Conservation (phyloP, 331 rosid species). For the Pyracantha coccinea region DNA sequence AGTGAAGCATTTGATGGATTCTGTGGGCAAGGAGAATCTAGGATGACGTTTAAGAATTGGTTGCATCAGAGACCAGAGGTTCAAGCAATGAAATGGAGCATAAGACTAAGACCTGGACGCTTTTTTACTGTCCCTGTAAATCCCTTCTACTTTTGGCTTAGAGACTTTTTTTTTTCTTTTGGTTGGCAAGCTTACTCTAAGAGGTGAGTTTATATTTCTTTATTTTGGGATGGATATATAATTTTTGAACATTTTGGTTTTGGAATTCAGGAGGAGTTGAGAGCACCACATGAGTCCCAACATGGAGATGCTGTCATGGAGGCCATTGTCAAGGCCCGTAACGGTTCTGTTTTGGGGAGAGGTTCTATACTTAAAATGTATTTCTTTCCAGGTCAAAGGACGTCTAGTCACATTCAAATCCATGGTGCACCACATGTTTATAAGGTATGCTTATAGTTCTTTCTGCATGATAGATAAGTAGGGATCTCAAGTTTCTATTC, state of each 20-base stretch:
- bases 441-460: conserved; percentile 42
- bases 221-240: neutral
- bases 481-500: conserved; percentile 13
- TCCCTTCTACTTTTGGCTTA: conserved; percentile 12
- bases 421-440: conserved; percentile 70
- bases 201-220: neutral
- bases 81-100: conserved; percentile 97
- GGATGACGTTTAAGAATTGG: conserved; percentile 86
- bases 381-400: conserved; percentile 85
- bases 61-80: conserved; percentile 82
- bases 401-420: conserved; percentile 69
- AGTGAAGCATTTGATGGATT: conserved; percentile 89
- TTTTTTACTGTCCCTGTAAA: conserved; percentile 81
- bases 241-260: conserved; percentile 18
- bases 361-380: conserved; percentile 84
- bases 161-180: neutral
- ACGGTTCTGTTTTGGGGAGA: conserved; percentile 72
- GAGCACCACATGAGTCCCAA: conserved; percentile 67
- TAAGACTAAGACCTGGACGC: conserved; percentile 82
- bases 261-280: conserved; percentile 59
- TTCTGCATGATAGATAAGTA: neutral
- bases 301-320: conserved; percentile 89
- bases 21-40: conserved; percentile 69
- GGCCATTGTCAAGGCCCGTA: conserved; percentile 61
- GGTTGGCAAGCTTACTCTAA: neutral